A percentile compares a stretch with the other conserved stretches of the same genome.
These are phyloP conservation scores for Kwoniella shivajii DNA, from an alignment of 1,284 basidiomycete species.

Conservation along the genomic window DNA sequence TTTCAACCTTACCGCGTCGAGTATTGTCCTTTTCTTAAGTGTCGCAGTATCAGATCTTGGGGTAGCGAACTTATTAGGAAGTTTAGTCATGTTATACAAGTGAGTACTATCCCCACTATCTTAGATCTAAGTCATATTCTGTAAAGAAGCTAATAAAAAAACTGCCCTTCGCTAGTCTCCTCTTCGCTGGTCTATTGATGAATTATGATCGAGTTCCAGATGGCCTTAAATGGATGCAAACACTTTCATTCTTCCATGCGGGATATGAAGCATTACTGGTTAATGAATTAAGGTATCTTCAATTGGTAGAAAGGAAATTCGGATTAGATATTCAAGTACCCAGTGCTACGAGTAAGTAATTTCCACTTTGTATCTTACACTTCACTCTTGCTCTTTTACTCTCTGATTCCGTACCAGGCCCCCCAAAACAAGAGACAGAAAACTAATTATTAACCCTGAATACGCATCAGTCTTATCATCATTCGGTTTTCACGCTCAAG, in stretches of 20 bases:
- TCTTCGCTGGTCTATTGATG: conserved; percentile 93
- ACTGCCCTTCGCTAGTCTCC: conserved; percentile 62
- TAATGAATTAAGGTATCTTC: conserved; percentile 92
- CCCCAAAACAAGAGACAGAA: neutral
- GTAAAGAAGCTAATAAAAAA: neutral
- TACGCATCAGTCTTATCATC: conserved; percentile 73
- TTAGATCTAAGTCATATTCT: too few relatives aligned
- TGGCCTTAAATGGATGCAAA: conserved; percentile 80
- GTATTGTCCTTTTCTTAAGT: conserved; percentile 84
- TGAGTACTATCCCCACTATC: conserved; percentile 59
- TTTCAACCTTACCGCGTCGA: conserved; percentile 92
- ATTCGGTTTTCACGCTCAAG: conserved; percentile 84
- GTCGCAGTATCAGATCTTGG: conserved; percentile 82
- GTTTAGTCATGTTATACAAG: conserved; percentile 97
- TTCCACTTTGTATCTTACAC: too few relatives aligned
- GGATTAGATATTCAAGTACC: conserved; percentile 92
- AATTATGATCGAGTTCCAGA: conserved; percentile 82
- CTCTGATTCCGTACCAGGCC: too few relatives aligned
- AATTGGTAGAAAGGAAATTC: conserved; percentile 82
- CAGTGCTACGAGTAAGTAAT: conserved; percentile 72
- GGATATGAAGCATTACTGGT: conserved; percentile 94
- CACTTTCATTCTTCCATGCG: conserved; percentile 96
- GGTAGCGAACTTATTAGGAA: conserved; percentile 90
- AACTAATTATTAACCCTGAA: neutral
- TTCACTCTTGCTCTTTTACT: neutral